Evolutionary conservation across 1,139 yeast species (phyloP), one percentile per base, ranked within the genome.

Genomic region (Pichia sp.): DNA sequence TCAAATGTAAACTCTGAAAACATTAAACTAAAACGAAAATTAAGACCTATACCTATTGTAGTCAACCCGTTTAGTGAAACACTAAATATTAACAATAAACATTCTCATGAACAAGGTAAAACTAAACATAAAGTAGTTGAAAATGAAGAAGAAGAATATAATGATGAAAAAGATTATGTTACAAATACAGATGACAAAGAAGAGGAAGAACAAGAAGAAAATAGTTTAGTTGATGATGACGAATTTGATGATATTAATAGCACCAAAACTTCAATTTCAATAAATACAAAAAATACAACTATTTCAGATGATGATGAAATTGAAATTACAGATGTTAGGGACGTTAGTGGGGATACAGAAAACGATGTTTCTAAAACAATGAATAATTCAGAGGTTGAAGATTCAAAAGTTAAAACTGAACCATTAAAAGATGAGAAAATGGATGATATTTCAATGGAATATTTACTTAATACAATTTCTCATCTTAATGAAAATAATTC

Each of bases 381-480:
- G 10, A 18, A 20, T 14, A 20, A 13, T 4, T 34, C 31, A 11
- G 33, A 14, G 4, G 14, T 7, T 26, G 18, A 18, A 19, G 16
- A 37, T 21, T 25, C 35, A 8, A 22, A 15, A 14, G 18, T 6
- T 16, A 11, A 27, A 15, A n/a, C 19, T 2, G 30, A 22, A 15
- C 10, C 23, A 24, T 23, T 13, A 14, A 30, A 23, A 27, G 18
- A 6, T 13, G 15, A 23, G 1, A 24, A 29, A 24, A 18, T 33
- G 3, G 49, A 46, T 26, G 38, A 39, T 13, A 34, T 42, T 7
- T 49, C 55, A 2, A 41, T 53, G 34, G 47, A 50, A 19, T 49
- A 50, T 33, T 31, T 52, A n/a, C 35, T 54, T 7, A 42, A 43
- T 14, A 49, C 52, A 11, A 48, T 55, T 9, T 34, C 50, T 6